phyloP scores from a whole-genome alignment of 2,329 filamentous ascomycete genomes.

The Pestalotiopsis sp. region DNA sequence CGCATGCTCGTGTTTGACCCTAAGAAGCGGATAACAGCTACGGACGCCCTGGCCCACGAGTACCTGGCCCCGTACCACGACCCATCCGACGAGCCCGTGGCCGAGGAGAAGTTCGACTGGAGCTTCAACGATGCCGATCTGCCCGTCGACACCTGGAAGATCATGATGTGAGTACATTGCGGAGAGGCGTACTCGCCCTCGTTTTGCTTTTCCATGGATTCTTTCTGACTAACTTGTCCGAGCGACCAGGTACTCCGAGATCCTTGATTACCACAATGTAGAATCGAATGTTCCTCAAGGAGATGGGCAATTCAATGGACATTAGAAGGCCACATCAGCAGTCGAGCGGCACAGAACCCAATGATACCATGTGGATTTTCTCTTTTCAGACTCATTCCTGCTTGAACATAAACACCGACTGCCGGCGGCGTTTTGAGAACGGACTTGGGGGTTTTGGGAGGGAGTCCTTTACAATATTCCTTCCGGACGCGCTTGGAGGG shows the following conservation, averaged over 20 bases:
- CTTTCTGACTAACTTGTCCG: slow-evolving; percentile 24
- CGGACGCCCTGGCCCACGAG: slow-evolving; percentile 83
- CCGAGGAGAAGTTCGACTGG: slow-evolving; percentile 99
- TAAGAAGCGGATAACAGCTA: slow-evolving; percentile 89
- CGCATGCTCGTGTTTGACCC: slow-evolving; percentile 98
- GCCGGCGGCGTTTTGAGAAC: slow-evolving; percentile 12
- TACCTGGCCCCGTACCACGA: slow-evolving; percentile 98
- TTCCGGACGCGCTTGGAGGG: neutral
- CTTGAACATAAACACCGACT: slow-evolving; percentile 9
- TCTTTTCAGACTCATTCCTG: neutral
- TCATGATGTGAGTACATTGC: slow-evolving; percentile 83
- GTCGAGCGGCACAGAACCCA: neutral
- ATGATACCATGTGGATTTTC: slow-evolving; percentile 6
- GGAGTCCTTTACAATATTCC: neutral
- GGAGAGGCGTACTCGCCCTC: neutral
- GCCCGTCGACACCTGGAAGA: slow-evolving; percentile 99
- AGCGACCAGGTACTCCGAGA: slow-evolving; percentile 86
- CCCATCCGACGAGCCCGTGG: slow-evolving; percentile 91
- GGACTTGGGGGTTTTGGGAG: neutral
- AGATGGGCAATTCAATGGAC: slow-evolving; percentile 12
- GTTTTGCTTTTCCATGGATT: neutral
- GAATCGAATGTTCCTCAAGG: slow-evolving; percentile 49
- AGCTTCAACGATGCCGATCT: slow-evolving; percentile 98
- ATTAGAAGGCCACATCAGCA: neutral
- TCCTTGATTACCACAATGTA: slow-evolving; percentile 97